phyloP scores from a whole-genome alignment of 192 early-diverging fungal genomes.

The Borealophlyctis nickersoniae region DNA sequence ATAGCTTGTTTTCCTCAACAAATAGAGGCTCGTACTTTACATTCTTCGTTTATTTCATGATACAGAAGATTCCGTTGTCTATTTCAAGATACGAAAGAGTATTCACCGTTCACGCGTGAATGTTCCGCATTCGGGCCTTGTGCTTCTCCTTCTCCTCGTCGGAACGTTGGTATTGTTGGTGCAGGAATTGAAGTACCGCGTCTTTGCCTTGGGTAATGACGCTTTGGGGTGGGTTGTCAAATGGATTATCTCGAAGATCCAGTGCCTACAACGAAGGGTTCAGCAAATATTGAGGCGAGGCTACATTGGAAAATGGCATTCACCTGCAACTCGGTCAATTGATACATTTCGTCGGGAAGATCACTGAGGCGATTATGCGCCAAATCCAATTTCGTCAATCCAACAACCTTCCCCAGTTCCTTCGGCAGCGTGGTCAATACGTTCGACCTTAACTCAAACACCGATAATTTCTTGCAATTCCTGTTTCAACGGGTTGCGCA shows the following conservation, averaged over 20 bases:
- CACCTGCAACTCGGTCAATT: slow-evolving; percentile 22
- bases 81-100: too few species aligned
- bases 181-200: slow-evolving; percentile 18
- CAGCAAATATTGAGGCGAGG: not conserved
- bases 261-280: slow-evolving; percentile 22
- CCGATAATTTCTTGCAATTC: slow-evolving; percentile 18
- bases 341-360: slow-evolving; percentile 38
- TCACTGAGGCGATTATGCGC: slow-evolving; percentile 36
- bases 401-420: slow-evolving; percentile 27
- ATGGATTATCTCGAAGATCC: slow-evolving; percentile 44
- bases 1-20: too few species aligned
- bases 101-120: too few species aligned
- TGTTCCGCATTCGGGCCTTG: too few species aligned
- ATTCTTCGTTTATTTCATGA: too few species aligned
- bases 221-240: slow-evolving; percentile 39
- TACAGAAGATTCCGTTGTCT: too few species aligned
- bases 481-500: not conserved
- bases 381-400: slow-evolving; percentile 34
- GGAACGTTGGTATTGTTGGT: slow-evolving; percentile 13
- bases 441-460: slow-evolving; percentile 43
- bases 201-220: slow-evolving; percentile 32
- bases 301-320: not conserved
- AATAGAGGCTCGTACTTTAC: too few species aligned
- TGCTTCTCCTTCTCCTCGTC: slow-evolving; percentile 10
- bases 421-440: slow-evolving; percentile 29